Conservation (phyloP, 225 moss, liverwort and hornwort species). For the Lunularia cruciata region DNA sequence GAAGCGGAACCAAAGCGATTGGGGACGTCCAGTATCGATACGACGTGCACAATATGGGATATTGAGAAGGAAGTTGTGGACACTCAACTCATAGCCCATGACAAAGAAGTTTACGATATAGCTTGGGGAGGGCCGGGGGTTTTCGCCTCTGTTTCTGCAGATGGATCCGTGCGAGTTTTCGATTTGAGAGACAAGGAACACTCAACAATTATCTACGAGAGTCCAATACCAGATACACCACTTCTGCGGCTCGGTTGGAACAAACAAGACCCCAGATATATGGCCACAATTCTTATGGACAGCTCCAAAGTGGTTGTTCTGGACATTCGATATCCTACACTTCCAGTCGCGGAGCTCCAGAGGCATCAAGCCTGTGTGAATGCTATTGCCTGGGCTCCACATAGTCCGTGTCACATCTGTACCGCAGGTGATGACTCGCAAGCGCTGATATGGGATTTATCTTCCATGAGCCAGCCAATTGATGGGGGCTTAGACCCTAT, state of each 20-base stretch:
- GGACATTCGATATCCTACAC: constrained; percentile 83
- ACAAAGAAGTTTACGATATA: constrained; percentile 89
- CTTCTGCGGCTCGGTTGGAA: constrained; percentile 84
- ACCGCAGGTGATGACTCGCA: constrained; percentile 89
- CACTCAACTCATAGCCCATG: constrained; percentile 82
- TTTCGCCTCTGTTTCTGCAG: constrained; percentile 92
- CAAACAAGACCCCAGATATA: constrained; percentile 88
- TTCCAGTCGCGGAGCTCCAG: constrained; percentile 88
- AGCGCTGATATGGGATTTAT: constrained; percentile 88
- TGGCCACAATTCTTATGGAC: constrained; percentile 93
- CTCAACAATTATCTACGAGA: constrained; percentile 90
- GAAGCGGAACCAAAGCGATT: constrained; percentile 75
- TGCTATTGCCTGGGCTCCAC: constrained; percentile 87
- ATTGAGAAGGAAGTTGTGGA: constrained; percentile 86
- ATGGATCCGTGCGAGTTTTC: constrained; percentile 86
- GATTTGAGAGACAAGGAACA: constrained; percentile 88
- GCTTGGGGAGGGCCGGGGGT: constrained; percentile 92
- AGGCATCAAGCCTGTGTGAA: constrained; percentile 87
- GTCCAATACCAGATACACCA: constrained; percentile 70
- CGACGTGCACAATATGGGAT: constrained; percentile 94
- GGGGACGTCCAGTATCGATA: constrained; percentile 88
- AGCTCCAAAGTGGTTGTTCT: constrained; percentile 76
- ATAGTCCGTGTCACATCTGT: constrained; percentile 86
- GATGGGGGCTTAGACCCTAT: constrained; percentile 87
- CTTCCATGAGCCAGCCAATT: constrained; percentile 74